Conservation (phyloP, 2,329 filamentous ascomycete genomes). For the Mycocentrospora acerina region DNA sequence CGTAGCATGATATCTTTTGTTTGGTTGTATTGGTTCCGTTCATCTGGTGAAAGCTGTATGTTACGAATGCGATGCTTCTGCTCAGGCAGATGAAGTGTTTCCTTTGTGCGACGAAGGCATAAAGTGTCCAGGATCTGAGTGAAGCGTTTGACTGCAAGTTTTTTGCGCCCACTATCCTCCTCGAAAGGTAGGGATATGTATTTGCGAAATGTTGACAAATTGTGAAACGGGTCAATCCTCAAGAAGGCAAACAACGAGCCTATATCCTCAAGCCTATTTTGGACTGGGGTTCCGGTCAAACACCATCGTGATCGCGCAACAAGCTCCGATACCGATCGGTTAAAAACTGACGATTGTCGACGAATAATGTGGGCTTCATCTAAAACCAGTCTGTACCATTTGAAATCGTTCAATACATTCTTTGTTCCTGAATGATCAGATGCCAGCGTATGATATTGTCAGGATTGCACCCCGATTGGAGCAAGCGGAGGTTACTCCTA, state of each 20-base stretch:
- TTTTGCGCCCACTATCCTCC: constrained; percentile 22
- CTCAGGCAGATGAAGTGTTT: constrained; percentile 44
- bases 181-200: constrained; percentile 48
- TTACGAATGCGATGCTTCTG: constrained; percentile 19
- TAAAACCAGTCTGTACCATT: constrained; percentile 34
- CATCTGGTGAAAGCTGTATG: constrained; percentile 37
- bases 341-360: constrained; percentile 49
- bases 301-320: constrained; percentile 50
- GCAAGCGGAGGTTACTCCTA: too few relatives aligned
- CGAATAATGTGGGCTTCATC: constrained; percentile 52
- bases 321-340: constrained; percentile 47
- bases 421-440: constrained; percentile 2
- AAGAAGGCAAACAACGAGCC: constrained; percentile 55
- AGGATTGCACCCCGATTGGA: too few relatives aligned
- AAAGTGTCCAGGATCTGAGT: constrained; percentile 39
- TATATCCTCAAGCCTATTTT: constrained; percentile 56
- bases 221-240: constrained; percentile 46
- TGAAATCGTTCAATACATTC: constrained; percentile 15
- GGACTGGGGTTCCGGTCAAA: constrained; percentile 48
- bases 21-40: constrained; percentile 34
- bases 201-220: constrained; percentile 45
- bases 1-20: constrained; percentile 41
- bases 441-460: too few relatives aligned
- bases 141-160: constrained; percentile 25
- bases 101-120: constrained; percentile 48